These are phyloP conservation scores for Diaporthe sp. DNA, from an alignment of 2,329 filamentous ascomycete species.

Conservation along the genomic window DNA sequence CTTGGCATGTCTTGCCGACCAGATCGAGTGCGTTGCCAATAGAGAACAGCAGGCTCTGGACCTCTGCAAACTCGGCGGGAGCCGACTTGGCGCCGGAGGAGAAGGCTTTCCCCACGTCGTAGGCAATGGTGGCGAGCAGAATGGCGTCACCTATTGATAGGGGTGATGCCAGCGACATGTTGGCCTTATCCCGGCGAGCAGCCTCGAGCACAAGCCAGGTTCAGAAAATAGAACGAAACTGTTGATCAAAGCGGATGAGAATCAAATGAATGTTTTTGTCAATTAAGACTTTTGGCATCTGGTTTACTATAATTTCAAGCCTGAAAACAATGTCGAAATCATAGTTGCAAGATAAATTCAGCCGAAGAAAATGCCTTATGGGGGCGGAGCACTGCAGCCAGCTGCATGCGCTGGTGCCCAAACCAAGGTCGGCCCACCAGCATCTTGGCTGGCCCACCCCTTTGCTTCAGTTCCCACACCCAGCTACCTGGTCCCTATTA, in stretches of 20 bases:
- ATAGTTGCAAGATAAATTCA: no score
- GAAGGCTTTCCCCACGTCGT: background rate
- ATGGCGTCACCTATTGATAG: background rate
- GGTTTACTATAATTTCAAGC: background rate
- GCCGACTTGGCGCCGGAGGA: conserved; percentile 1
- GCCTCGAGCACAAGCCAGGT: background rate
- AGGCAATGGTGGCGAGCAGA: background rate
- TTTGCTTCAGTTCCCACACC: background rate
- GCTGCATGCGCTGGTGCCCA: background rate
- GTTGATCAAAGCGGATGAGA: background rate
- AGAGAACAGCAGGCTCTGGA: background rate
- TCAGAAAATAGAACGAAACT: background rate
- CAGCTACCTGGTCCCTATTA: no score
- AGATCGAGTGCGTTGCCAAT: background rate
- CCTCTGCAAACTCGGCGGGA: background rate
- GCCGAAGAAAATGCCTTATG: background rate
- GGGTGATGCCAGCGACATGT: background rate
- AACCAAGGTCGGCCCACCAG: background rate
- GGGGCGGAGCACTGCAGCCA: background rate
- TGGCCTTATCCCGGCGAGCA: background rate
- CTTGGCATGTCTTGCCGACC: background rate
- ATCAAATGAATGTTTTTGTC: background rate
- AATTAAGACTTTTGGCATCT: background rate
- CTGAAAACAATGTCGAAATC: background rate
- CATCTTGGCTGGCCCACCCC: background rate